Conservation (phyloP, 2,329 filamentous ascomycete genomes). For the Plenodomus tracheiphilus region DNA sequence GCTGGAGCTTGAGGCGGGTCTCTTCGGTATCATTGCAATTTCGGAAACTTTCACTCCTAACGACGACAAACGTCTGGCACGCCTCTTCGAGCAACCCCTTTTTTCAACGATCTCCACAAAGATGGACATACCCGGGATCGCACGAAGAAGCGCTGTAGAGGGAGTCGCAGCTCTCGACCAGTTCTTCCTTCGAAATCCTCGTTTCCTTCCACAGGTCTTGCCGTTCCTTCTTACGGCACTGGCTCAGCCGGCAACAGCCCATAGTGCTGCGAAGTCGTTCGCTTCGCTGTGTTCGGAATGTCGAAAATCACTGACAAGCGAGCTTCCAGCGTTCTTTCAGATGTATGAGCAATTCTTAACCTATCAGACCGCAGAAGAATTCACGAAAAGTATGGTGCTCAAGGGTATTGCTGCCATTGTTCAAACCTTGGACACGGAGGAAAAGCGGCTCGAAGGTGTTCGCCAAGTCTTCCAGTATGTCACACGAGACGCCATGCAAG, state of each 20-base stretch:
- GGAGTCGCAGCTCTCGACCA: constrained; percentile 73
- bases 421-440: constrained; percentile 67
- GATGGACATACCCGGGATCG: constrained; percentile 61
- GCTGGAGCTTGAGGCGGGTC: constrained; percentile 55
- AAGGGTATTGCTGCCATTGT: constrained; percentile 75
- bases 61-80: constrained; percentile 60
- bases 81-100: constrained; percentile 65
- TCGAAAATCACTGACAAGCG: constrained; percentile 66
- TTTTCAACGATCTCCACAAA: constrained; percentile 55
- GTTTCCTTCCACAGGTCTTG: constrained; percentile 69
- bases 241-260: constrained; percentile 63
- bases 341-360: constrained; percentile 70
- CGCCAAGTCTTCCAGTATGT: constrained; percentile 64
- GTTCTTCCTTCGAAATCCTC: constrained; percentile 73
- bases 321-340: constrained; percentile 69
- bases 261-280: constrained; percentile 75
- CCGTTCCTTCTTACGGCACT: constrained; percentile 75
- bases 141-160: constrained; percentile 69
- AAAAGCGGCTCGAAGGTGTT: constrained; percentile 58
- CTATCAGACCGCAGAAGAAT: constrained; percentile 64
- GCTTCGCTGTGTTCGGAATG: constrained; percentile 75
- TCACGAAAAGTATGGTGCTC: constrained; percentile 73
- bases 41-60: constrained; percentile 67
- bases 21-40: constrained; percentile 68
- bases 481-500: constrained; percentile 60